Percentiles rank a stretch among this genome's conserved stretches.
Evolutionary conservation across 1,284 basidiomycete genomes (phyloP).

Genomic region (Anthracocystis panici-leucophaei): DNA sequence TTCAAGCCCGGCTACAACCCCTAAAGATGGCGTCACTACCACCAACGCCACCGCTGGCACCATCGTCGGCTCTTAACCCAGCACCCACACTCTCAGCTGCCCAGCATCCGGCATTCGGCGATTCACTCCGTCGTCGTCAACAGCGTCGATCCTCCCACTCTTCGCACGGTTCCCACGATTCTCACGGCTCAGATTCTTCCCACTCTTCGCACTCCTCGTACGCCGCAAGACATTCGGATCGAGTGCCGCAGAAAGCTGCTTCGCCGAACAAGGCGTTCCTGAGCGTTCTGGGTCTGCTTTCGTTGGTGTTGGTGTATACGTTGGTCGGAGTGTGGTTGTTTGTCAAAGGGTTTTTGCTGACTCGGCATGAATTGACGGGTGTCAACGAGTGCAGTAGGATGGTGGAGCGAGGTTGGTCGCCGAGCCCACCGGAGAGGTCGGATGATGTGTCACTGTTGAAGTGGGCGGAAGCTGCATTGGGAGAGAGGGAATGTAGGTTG

Average conservation of each 20-base stretch:
- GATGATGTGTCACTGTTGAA: slow-evolving; percentile 30
- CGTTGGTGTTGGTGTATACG: slow-evolving; percentile 47
- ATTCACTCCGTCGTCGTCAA: slow-evolving; percentile 22
- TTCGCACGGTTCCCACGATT: slow-evolving; percentile 38
- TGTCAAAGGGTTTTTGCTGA: slow-evolving; percentile 65
- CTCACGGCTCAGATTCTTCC: slow-evolving; percentile 47
- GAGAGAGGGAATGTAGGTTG: slow-evolving; percentile 57
- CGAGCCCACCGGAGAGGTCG: slow-evolving; percentile 29
- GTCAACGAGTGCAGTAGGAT: slow-evolving; percentile 20
- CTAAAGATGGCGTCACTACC: slow-evolving; percentile 4
- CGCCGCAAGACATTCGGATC: slow-evolving; percentile 42
- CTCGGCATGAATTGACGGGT: slow-evolving; percentile 54
- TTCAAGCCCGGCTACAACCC: not conserved
- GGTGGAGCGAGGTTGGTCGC: slow-evolving; percentile 11
- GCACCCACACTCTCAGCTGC: slow-evolving; percentile 25
- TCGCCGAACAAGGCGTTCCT: slow-evolving; percentile 45
- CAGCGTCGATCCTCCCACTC: slow-evolving; percentile 22
- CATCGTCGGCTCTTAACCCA: slow-evolving; percentile 46
- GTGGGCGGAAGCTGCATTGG: slow-evolving; percentile 47
- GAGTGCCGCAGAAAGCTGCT: slow-evolving; percentile 43
- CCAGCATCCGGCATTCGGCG: slow-evolving; percentile 38
- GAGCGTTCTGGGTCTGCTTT: slow-evolving; percentile 47
- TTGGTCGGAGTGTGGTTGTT: slow-evolving; percentile 59
- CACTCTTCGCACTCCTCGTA: slow-evolving; percentile 62
- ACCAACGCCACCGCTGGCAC: not conserved